A percentile compares a stretch with the other conserved stretches of the same genome.
Evolutionary conservation across 2,329 filamentous ascomycete species (phyloP).

Genomic region (Trichoderma sp.): DNA sequence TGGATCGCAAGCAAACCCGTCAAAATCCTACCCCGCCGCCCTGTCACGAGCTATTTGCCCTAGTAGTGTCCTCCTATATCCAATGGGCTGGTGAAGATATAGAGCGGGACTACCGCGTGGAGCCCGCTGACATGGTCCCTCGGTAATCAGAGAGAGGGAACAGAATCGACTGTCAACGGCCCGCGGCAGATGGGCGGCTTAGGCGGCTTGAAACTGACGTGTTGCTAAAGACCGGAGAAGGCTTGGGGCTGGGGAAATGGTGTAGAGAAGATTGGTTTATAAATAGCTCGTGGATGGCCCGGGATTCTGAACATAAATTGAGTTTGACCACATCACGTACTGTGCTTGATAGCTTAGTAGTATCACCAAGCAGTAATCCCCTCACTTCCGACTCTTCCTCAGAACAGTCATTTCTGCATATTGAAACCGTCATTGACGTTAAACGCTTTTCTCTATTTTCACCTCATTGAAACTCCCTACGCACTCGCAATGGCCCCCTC

Average conservation of each 20-base stretch:
- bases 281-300: neutral
- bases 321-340: neutral
- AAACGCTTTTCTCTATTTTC: neutral
- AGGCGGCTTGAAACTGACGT: neutral
- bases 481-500: constrained; percentile 49
- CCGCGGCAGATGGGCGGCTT: neutral
- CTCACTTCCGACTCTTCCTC: neutral
- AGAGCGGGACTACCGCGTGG: neutral
- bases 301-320: neutral
- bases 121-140: constrained; percentile 2
- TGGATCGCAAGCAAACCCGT: neutral
- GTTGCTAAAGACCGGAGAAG: neutral
- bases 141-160: neutral
- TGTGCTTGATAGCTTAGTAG: neutral
- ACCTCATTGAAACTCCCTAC: neutral
- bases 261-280: neutral
- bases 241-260: neutral
- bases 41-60: neutral
- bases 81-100: neutral
- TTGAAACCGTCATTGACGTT: neutral
- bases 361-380: neutral
- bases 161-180: neutral
- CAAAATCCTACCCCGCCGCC: constrained; percentile 6
- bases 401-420: neutral
- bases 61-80: neutral